Base-by-base conservation (phyloP, 352 stramenopile genomes). In the Globisporangium abappressorium region DNA sequence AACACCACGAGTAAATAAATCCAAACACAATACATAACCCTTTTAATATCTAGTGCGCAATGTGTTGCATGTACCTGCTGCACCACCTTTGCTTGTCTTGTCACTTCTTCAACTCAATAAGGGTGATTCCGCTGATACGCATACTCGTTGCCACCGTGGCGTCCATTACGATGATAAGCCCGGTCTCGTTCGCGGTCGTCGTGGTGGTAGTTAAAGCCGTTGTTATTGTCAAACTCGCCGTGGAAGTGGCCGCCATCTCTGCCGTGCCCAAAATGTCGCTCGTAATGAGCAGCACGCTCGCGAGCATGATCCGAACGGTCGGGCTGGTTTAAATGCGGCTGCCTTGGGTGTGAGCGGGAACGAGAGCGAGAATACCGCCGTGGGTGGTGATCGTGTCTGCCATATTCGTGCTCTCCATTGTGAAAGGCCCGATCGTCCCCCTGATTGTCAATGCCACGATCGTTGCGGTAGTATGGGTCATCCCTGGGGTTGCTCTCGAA, bases 11-110 rank as follows among this genome's bases (percentile, higher is more conserved):
- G 36, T 15, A 24, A 41, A 63, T 18, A 70, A 51, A 38, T 46
- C 33, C 41, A 56, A 64, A 53, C 24, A 49, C 24, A 34, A 65
- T 70, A 46, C 51, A 65, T 64, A 54, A 47, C 38, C 33, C 12
- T 65, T 22, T 54, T 36, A 33, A 33, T 68, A 24, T 56, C 15
- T 47, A 41, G 34, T 62, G 34, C 22, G 26, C 26, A 18, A 33
- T 18, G 18, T 8, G 46, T 28, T 14, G 24, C 20, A 47, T 61
- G 33, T 30, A 61, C n/a, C 55, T 61, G 6, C 30, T 46, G 33
- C 1, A 6, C 20, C 30, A 33, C 30, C 30, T 33, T 47, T 33
- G 3, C 5, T 43, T 28, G 12, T 34, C 46, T 55, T 30, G 34
- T 18, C 12, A 33, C 43, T 51, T 34, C 24, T 33, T 28, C 22